These are phyloP conservation scores for Fusarium sp. DNA, from an alignment of 2,329 filamentous ascomycete genomes.

Conservation along the genomic window DNA sequence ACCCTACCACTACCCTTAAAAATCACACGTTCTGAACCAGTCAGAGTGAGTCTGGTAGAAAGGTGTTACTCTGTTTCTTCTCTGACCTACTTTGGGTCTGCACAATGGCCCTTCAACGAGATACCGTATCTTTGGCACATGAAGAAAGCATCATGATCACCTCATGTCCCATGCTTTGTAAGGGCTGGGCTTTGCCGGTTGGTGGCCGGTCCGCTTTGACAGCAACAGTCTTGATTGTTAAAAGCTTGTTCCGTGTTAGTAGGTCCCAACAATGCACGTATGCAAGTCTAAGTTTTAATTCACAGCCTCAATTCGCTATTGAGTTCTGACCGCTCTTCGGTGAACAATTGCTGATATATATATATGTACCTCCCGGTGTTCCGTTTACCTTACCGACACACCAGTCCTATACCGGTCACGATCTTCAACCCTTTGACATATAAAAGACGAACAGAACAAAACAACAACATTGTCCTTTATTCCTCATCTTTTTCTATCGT, in stretches of 20 bases:
- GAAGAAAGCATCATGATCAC: slow-evolving; percentile 10
- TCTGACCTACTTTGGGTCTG: slow-evolving; percentile 15
- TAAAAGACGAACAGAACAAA: slow-evolving; percentile 7
- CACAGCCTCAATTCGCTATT: slow-evolving; percentile 6
- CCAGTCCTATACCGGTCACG: not conserved
- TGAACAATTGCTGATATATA: slow-evolving; percentile 10
- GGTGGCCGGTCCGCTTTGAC: not conserved
- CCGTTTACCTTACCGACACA: slow-evolving; percentile 7
- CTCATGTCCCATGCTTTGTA: slow-evolving; percentile 5
- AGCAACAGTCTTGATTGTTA: not conserved
- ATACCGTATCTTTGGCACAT: not conserved
- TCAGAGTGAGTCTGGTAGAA: slow-evolving; percentile 26
- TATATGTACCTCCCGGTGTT: not conserved
- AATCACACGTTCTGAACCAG: slow-evolving; percentile 38
- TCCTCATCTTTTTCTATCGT: not conserved
- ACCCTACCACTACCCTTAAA: slow-evolving; percentile 18
- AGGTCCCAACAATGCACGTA: slow-evolving; percentile 4
- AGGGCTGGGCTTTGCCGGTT: not conserved
- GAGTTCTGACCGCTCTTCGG: slow-evolving; percentile 26
- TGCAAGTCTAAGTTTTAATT: slow-evolving; percentile 6
- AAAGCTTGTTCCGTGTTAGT: slow-evolving; percentile 10
- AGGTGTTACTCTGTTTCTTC: slow-evolving; percentile 31
- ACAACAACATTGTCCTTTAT: slow-evolving; percentile 8
- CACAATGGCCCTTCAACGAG: not conserved
- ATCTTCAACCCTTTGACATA: not conserved